phyloP scores from a whole-genome alignment of 306 rosid genomes.

The Ziziphus jujuba region DNA sequence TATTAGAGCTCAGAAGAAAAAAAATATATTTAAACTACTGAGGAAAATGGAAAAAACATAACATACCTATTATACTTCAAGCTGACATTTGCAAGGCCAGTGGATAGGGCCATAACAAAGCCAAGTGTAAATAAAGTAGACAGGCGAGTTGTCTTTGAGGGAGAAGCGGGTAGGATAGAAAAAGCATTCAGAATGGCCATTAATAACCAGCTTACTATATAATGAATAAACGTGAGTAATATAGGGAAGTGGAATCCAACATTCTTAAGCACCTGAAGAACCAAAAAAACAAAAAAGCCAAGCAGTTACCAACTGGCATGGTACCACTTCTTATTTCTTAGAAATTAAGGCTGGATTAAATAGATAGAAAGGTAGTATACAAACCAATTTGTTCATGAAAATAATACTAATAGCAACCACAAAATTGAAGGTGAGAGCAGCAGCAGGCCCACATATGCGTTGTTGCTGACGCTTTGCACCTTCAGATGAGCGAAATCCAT shows the following conservation, averaged over 20 bases:
- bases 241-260: slow-evolving; percentile 74
- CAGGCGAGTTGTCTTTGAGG: slow-evolving; percentile 56
- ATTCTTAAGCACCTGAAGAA: slow-evolving; percentile 73
- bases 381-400: slow-evolving; percentile 82
- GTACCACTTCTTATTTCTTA: slow-evolving; percentile 16
- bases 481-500: slow-evolving; percentile 59
- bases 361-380: slow-evolving; percentile 31
- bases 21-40: slow-evolving; percentile 4
- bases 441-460: slow-evolving; percentile 64
- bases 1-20: slow-evolving; percentile 17
- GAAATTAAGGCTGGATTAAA: neutral
- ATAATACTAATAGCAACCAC: slow-evolving; percentile 76
- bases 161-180: slow-evolving; percentile 67
- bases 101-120: slow-evolving; percentile 77
- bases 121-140: slow-evolving; percentile 72
- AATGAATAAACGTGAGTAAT: slow-evolving; percentile 75
- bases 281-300: neutral
- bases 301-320: slow-evolving; percentile 24
- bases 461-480: slow-evolving; percentile 74
- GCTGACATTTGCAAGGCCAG: slow-evolving; percentile 90
- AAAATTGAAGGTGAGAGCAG: slow-evolving; percentile 79
- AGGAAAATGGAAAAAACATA: slow-evolving; percentile 13
- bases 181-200: slow-evolving; percentile 71
- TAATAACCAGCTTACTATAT: slow-evolving; percentile 74
- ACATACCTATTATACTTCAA: slow-evolving; percentile 82